Evolutionary conservation across 2,329 filamentous ascomycete species (phyloP).

Genomic region (Ceratocystis destructans): DNA sequence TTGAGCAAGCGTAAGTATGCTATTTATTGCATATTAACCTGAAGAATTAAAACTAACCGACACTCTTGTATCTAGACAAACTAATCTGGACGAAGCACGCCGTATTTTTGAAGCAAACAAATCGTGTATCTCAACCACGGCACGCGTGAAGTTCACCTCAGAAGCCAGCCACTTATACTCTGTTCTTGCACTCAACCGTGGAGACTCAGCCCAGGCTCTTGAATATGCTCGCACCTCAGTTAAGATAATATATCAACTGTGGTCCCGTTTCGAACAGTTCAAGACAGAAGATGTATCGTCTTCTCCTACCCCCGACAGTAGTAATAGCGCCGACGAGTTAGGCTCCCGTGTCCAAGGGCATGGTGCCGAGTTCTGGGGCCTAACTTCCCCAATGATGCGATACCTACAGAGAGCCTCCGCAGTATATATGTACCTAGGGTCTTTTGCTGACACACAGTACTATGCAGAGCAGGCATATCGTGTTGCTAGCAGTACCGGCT

Average conservation of each 20-base stretch:
- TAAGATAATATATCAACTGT: slow-evolving; percentile 41
- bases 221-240: slow-evolving; percentile 44
- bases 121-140: slow-evolving; percentile 31
- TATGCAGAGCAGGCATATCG: slow-evolving; percentile 75
- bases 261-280: slow-evolving; percentile 36
- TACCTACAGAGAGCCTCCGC: slow-evolving; percentile 60
- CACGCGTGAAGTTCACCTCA: slow-evolving; percentile 34
- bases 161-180: slow-evolving; percentile 43
- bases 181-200: slow-evolving; percentile 47
- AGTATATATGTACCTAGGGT: slow-evolving; percentile 69
- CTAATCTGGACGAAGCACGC: slow-evolving; percentile 15
- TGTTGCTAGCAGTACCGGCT: slow-evolving; percentile 55
- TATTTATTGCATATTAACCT: not conserved
- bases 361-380: slow-evolving; percentile 59
- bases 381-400: slow-evolving; percentile 60
- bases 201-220: slow-evolving; percentile 45
- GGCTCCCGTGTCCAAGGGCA: slow-evolving; percentile 20
- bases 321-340: slow-evolving; percentile 17
- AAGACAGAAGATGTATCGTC: slow-evolving; percentile 23
- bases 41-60: not conserved
- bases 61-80: slow-evolving; percentile 3
- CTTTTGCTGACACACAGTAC: slow-evolving; percentile 77
- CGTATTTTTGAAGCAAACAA: slow-evolving; percentile 18
- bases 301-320: slow-evolving; percentile 22
- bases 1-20: slow-evolving; percentile 42